Evolutionary conservation across 352 stramenopile species (phyloP), one percentile per base, ranked within the genome.

Genomic region (Elongisporangium prolatum): DNA sequence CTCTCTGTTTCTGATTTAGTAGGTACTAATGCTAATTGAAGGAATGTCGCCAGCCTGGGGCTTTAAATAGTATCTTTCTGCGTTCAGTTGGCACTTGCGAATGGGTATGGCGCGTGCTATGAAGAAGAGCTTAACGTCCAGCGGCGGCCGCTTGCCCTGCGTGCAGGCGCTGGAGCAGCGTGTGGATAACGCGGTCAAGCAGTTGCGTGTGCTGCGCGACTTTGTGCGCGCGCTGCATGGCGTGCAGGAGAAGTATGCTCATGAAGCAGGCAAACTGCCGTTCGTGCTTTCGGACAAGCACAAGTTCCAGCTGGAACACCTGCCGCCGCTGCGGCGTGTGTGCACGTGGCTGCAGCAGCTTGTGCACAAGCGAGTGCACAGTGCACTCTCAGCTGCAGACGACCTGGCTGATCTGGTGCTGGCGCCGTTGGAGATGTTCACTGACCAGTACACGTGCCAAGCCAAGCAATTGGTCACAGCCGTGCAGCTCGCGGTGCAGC

Each of bases 401-500:
- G 72, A 79, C 18, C 54, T 85, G n/a, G 21, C n/a, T 1, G 52
- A 34, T 11, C 48, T 61, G 16, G 71, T 82, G 20, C 54, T 74
- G 5, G 49, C 40, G 14, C 68, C 71, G 22, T 52, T 85, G 4
- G 68, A 81, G 57, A 50, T 34, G 3, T 74, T 85, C 38, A 59
- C 65, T 21, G 55, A 54, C 17, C 68, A 80, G 52, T 71, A 87
- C 52, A 56, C 54, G 10, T 55, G 67, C 51, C 74, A 84, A 34
- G 69, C 64, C 9, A 69, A 65, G 38, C 69, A 80, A 38, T 24
- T 87, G 48, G 60, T 84, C 0, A 62, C 53, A 4, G 77, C 85
- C 56, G 68, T 87, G 18, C 64, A 77, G 14, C 64, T 76, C 20
- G 66, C 71, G 2, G 34, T 82, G 8, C 63, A 81, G 52, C 73